Conservation (phyloP, 768 basidiomycete genomes). For the Boletus sp. region DNA sequence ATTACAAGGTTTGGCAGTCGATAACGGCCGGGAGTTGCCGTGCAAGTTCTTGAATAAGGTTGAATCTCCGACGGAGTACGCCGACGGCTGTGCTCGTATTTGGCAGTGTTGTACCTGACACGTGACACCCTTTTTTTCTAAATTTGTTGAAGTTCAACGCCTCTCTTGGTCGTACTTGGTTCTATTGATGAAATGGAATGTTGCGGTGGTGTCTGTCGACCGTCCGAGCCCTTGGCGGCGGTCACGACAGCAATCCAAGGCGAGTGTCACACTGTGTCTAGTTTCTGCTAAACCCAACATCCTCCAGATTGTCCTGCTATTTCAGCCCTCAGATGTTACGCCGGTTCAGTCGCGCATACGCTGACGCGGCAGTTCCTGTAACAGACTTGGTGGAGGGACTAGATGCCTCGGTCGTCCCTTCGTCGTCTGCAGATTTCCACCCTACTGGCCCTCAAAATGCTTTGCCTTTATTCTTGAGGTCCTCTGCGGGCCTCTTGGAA, state of each 20-base stretch:
- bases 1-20: slow-evolving; percentile 25
- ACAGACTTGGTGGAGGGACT: neutral
- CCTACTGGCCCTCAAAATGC: neutral
- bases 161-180: neutral
- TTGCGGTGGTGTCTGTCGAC: slow-evolving; percentile 65
- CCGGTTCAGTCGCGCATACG: neutral
- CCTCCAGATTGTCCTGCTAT: slow-evolving; percentile 2
- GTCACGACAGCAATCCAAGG: slow-evolving; percentile 30
- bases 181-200: slow-evolving; percentile 67
- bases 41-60: slow-evolving; percentile 32
- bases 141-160: neutral
- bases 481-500: neutral
- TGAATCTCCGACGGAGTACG: slow-evolving; percentile 20
- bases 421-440: neutral
- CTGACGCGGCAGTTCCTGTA: neutral
- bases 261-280: slow-evolving; percentile 1
- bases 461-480: neutral
- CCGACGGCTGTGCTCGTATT: slow-evolving; percentile 8
- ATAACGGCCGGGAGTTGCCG: slow-evolving; percentile 16
- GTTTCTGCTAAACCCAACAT: neutral
- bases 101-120: neutral
- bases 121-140: slow-evolving; percentile 6
- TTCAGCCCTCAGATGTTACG: neutral
- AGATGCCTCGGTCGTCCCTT: neutral
- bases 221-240: slow-evolving; percentile 44